A percentile compares a stretch with the other conserved stretches of the same genome.
Conservation (phyloP, 306 rosid species). For the Lotus japonicus region DNA sequence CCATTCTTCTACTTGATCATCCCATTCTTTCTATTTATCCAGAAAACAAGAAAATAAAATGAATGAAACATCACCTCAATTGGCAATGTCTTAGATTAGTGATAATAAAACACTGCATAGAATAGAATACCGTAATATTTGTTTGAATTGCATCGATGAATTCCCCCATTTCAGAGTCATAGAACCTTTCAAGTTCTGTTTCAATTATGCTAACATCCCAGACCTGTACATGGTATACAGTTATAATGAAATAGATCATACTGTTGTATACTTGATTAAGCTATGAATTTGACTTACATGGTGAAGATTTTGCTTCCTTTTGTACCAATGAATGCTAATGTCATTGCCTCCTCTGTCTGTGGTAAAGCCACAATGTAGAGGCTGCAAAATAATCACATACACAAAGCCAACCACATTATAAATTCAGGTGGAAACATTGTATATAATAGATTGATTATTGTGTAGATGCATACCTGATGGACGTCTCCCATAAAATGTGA, state of each 20-base stretch:
- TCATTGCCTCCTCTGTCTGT: slow-evolving; percentile 70
- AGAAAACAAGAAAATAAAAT: neutral
- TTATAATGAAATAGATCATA: neutral
- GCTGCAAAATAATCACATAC: slow-evolving; percentile 35
- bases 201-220: slow-evolving; percentile 76
- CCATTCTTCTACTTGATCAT: slow-evolving; percentile 57
- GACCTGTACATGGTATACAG: slow-evolving; percentile 29
- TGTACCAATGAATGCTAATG: slow-evolving; percentile 66
- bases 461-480: slow-evolving; percentile 54
- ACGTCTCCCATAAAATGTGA: slow-evolving; percentile 87
- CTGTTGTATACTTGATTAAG: neutral
- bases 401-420: neutral
- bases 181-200: slow-evolving; percentile 58
- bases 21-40: slow-evolving; percentile 57
- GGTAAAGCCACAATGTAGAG: slow-evolving; percentile 80
- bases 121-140: slow-evolving; percentile 64
- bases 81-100: neutral
- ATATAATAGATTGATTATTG: too few species aligned
- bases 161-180: slow-evolving; percentile 31
- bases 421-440: neutral
- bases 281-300: slow-evolving; percentile 43
- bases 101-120: too few species aligned
- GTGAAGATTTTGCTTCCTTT: slow-evolving; percentile 69
- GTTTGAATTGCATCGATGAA: slow-evolving; percentile 45
- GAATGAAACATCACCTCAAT: neutral